Evolutionary conservation across 2,329 filamentous ascomycete genomes (phyloP), one percentile per base, ranked within the genome.

Genomic region (Penicillium sp.): DNA sequence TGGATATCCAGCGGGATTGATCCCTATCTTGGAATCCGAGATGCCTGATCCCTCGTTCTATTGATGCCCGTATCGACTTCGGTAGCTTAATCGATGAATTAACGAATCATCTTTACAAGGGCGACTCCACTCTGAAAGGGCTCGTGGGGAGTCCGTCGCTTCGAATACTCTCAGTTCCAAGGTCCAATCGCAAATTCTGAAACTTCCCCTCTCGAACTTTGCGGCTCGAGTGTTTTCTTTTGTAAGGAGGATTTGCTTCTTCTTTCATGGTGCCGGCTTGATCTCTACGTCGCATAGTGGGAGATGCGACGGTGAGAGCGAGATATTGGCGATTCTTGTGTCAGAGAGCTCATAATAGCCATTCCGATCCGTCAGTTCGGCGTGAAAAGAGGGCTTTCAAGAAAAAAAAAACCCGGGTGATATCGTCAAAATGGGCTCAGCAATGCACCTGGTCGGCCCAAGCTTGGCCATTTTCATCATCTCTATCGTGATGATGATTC

Each of bases 391-490:
- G 24, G 2, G 4, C 4, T 13, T 4, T 19, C 10, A 15, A 1
- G 7, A 1, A 53, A 15, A 13, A 3, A 33, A n/a, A n/a, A n/a
- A n/a, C n/a, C n/a, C 33, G 33, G 42, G 13, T 17, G 1, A 24
- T 35, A 19, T 33, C n/a, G 47, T 12, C 53, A 47, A 15, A 22
- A 68, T 68, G 66, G 37, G 40, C 19, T 22, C 55, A 30, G 28
- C 59, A 28, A 58, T 69, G 63, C 64, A 66, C 35, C 54, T 71
- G 15, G 64, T 19, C 13, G 69, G 62, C n/a, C 65, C 61, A 19
- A 66, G 65, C 35, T 37, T 69, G 40, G 64, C 65, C 4, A 67
- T 71, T 17, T 66, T 71, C 44, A 53, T 65, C 28, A 56, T 65
- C 2, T 60, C 61, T 3, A 59, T 61, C 17, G 63, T 69, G 8